Conservation (phyloP, 164 flowering plant species). For the Kalanchoe fedtschenkoi region DNA sequence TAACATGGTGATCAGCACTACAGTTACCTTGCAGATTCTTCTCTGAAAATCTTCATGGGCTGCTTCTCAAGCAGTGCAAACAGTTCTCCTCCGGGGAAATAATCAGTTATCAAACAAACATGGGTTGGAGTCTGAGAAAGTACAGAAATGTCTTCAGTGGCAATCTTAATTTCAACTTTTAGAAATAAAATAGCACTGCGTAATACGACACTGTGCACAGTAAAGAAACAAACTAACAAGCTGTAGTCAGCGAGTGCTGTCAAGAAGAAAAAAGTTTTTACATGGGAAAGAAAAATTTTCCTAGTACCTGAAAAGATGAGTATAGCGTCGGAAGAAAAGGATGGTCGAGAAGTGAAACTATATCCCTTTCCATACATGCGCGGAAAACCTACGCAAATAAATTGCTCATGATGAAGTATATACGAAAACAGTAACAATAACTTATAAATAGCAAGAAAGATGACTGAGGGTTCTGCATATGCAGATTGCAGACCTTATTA, state of each 20-base stretch:
- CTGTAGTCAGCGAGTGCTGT: too few species aligned
- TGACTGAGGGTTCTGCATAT: not conserved
- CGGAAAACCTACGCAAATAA: conserved; percentile 66
- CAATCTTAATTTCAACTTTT: not conserved
- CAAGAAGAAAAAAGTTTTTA: too few species aligned
- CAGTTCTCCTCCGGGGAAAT: conserved; percentile 87
- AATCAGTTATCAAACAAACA: conserved; percentile 95
- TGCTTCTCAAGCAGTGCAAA: conserved; percentile 92
- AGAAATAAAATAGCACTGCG: not conserved
- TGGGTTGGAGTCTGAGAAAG: conserved; percentile 80
- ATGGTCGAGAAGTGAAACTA: conserved; percentile 80
- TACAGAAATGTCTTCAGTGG: not conserved
- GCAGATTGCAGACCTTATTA: conserved; percentile 60
- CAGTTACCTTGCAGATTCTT: conserved; percentile 78
- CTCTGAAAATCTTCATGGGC: conserved; percentile 79
- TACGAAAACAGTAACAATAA: not conserved
- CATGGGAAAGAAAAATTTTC: too few species aligned
- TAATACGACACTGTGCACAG: not conserved
- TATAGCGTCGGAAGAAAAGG: conserved; percentile 92
- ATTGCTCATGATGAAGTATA: not conserved
- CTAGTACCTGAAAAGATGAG: conserved; percentile 77
- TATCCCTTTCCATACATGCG: conserved; percentile 91
- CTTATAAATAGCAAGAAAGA: not conserved
- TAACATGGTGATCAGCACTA: not conserved
- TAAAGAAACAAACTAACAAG: not conserved